Base-by-base conservation (phyloP, 345 rosid species). In the Brassica rapa region DNA sequence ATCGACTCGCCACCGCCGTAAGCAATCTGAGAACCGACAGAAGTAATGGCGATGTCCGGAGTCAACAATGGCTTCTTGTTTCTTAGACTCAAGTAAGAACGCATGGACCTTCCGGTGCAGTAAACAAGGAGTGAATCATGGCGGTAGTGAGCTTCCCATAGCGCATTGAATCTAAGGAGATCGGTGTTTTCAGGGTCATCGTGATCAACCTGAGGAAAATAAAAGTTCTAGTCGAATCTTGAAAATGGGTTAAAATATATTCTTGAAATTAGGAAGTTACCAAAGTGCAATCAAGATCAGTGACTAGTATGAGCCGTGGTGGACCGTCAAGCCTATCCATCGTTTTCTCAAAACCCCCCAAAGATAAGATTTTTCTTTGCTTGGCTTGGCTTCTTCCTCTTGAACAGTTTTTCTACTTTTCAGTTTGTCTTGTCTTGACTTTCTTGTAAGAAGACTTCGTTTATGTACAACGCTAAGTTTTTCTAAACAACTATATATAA, bases 201-300 rank as follows among this genome's bases (percentile, higher is more conserved):
- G 80, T 90, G 96, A 82, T 90, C 98, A 6, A 91, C 96, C 97
- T 90, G 5, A 25, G 7, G 33, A 76, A 37, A 2, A 46, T 1
- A 4, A 33, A 5, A 0, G 16, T 15, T 32, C 9, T 14, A 16
- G 8, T 51, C 30, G 75, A 71, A 66, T 46, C 30, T 16, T n/a
- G 27, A 1, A 19, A 19, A 19, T 19, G 21, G 21, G 21, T 19
- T 19, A 19, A 19, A 0, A 19, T 19, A 19, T 19, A 19, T 19
- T 19, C 21, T 19, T 19, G 21, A 19, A 19, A 19, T 19, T 19
- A 19, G 53, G 29, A 61, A 60, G 4, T 11, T 71, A 92, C 96
- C 94, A 92, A 83, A 2, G 98, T 94, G 55, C 82, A 80, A 83
- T 94, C 98, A 65, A 94, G 97, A 84, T 92, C 97, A 3, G 97